Base-by-base conservation (phyloP, 805 yeast genomes). In the Metschnikowia continentalis region DNA sequence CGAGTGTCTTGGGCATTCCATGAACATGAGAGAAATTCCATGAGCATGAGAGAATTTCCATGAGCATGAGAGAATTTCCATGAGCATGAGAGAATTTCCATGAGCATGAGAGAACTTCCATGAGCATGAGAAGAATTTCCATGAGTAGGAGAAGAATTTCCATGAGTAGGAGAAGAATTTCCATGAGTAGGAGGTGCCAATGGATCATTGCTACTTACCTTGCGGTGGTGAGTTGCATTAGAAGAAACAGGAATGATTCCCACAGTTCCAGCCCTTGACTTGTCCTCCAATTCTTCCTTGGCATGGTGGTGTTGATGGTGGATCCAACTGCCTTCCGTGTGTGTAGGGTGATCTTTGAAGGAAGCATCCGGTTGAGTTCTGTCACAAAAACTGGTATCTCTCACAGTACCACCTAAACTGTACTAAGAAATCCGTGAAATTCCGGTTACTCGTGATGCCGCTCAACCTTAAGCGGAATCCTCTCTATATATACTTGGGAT, bases 361-460 rank as follows among this genome's bases (percentile, higher is more conserved):
- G 47, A 35, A 1, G 47, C 47, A 35, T 44, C 40, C 3, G 47
- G 47, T 6, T 44, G 38, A 14, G 49, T 37, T 40, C 26, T 44
- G 19, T 35, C 47, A 2, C 33, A 35, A 15, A 35, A 23, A 17
- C 26, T 23, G 6, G 20, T 7, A 15, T 35, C 35, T 35, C 40
- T n/a, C 10, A 8, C 8, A 11, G 36, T n/a, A 10, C 20, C 7
- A 6, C 20, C n/a, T n/a, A n/a, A n/a, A n/a, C n/a, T n/a, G n/a
- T n/a, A n/a, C n/a, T n/a, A n/a, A n/a, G n/a, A n/a, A n/a, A n/a
- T n/a, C n/a, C n/a, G n/a, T n/a, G n/a, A n/a, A n/a, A n/a, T n/a
- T n/a, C n/a, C n/a, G n/a, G n/a, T n/a, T n/a, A n/a, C n/a, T n/a
- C n/a, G n/a, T n/a, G n/a, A n/a, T n/a, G n/a, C n/a, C n/a, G n/a